A percentile compares a stretch with the other conserved stretches of the same genome.
These are phyloP conservation scores for Fragilaria crotonensis DNA, from an alignment of 108 stramenopile species.

Conservation along the genomic window DNA sequence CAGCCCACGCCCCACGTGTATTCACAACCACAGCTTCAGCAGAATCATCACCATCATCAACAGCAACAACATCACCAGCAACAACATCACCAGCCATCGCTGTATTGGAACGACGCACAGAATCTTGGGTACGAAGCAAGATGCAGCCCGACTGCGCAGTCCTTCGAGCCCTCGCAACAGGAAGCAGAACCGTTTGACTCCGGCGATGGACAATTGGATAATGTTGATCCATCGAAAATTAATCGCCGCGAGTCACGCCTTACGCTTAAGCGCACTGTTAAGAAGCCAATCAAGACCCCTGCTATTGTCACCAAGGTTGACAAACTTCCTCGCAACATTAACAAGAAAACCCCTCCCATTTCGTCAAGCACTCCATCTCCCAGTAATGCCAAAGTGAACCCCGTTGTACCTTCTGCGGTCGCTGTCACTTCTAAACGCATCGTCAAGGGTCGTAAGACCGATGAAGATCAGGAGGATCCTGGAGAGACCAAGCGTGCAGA, in stretches of 20 bases:
- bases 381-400: not conserved
- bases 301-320: not conserved
- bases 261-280: not conserved
- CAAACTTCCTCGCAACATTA: not conserved
- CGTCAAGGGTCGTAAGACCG: not conserved
- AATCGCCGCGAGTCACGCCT: not conserved
- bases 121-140: not conserved
- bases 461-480: constrained; percentile 6
- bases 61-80: too few species aligned
- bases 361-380: not conserved
- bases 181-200: too few species aligned
- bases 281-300: not conserved
- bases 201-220: not conserved
- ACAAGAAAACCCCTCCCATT: not conserved
- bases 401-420: not conserved
- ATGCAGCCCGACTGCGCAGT: too few species aligned
- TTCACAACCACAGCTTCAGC: too few species aligned
- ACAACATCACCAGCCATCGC: not conserved
- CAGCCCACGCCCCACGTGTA: too few species aligned
- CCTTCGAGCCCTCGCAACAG: too few species aligned
- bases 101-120: not conserved
- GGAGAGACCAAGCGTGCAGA: constrained; percentile 38
- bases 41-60: too few species aligned
- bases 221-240: not conserved
- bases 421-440: not conserved